A percentile compares a stretch with the other conserved stretches of the same genome.
These are phyloP conservation scores for Jatropha multifida DNA, from an alignment of 441 rosid genomes.

Conservation along the genomic window DNA sequence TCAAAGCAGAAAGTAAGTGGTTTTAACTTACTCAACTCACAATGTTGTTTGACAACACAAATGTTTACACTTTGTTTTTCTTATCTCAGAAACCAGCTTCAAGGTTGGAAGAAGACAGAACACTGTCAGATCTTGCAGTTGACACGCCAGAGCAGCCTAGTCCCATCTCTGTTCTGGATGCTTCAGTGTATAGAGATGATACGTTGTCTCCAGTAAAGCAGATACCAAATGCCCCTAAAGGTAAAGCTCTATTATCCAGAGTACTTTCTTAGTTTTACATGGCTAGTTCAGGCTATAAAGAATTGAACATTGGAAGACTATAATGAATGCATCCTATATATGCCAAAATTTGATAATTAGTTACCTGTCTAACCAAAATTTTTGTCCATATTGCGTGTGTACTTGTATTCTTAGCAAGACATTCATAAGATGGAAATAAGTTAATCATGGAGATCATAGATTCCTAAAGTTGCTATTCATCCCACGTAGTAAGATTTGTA, in stretches of 20 bases:
- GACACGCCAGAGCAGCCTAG: conserved; percentile 68
- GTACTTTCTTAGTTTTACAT: neutral
- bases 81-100: conserved; percentile 46
- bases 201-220: conserved; percentile 56
- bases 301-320: neutral
- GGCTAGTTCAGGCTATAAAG: neutral
- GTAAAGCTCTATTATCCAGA: conserved; percentile 30
- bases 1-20: conserved; percentile 47
- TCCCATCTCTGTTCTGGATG: conserved; percentile 87
- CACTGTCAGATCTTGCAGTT: conserved; percentile 43
- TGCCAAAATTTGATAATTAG: neutral
- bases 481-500: neutral
- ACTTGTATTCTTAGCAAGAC: neutral
- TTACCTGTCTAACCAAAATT: neutral
- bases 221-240: conserved; percentile 35
- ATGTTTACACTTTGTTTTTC: conserved; percentile 19
- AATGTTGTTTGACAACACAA: conserved; percentile 15
- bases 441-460: neutral
- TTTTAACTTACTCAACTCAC: conserved; percentile 16
- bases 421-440: conserved; percentile 4
- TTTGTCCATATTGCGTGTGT: neutral
- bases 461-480: neutral
- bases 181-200: conserved; percentile 53
- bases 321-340: neutral
- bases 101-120: conserved; percentile 47